Base-by-base conservation (phyloP, 129 eudicot genomes). In the Oenanthe sinensis region DNA sequence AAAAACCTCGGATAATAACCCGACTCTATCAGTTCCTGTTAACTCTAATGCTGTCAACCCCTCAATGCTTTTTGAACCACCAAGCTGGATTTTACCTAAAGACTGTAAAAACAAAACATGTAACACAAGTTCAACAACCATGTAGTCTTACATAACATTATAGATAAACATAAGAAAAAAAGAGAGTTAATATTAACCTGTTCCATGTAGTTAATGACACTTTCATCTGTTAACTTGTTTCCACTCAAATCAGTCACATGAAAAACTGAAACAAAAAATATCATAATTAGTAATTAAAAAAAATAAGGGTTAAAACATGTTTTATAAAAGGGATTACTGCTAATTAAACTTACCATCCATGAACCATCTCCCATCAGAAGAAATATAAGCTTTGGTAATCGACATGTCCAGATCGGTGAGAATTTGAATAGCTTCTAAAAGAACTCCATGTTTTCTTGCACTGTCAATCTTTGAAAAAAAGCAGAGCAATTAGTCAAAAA, bases 361-460 rank as follows among this genome's bases (percentile, higher is more conserved):
- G 86, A 89, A 93, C 98, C 98, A 93, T 84, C 86, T 85, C 4
- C 98, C 98, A 77, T 93, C 98, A 39, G 97, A 93, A 39, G 92
- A 93, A 60, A 93, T 89, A 84, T 93, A 93, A 70, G 97, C 98
- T 65, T 89, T 86, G 75, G 91, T 88, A 37, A 93, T 89, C 1
- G 90, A 86, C 43, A 93, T 87, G 82, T 93, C 86, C 77, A 91
- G 79, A 91, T 93, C 98, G 9, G 95, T 91, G 26, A 93, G 52
- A 52, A 93, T 90, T 75, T 93, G 98, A 54, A 93, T 96, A 28
- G 93, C 98, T 86, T 93, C 98, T 58, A 93, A 81, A 85, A 93
- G 91, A 71, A 88, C 87, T 43, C 98, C 98, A 72, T 87, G 86
- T 74, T 93, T 91, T 80, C 96, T 87, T 0, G 91, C 96, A 49